Conservation (phyloP, 2,329 filamentous ascomycete genomes). For the Fusarium nelsonii region DNA sequence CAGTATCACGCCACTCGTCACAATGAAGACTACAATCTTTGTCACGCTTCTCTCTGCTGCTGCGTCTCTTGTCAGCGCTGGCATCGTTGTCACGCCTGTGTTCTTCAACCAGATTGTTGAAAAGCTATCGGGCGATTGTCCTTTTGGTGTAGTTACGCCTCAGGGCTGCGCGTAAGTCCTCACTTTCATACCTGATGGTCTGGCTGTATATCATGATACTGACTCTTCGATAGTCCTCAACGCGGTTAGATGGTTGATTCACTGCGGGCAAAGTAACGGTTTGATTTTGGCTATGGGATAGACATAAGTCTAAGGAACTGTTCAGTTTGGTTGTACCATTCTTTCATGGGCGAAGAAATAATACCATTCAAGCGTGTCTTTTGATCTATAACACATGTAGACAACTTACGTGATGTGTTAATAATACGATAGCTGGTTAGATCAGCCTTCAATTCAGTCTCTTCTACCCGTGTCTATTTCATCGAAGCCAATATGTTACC, state of each 20-base stretch:
- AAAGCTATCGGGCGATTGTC: slow-evolving; percentile 63
- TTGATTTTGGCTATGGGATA: not conserved
- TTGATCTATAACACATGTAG: not conserved
- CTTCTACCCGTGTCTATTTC: not conserved
- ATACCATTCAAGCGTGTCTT: not conserved
- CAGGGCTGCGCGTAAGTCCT: slow-evolving; percentile 68
- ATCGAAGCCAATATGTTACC: not conserved
- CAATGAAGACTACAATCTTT: slow-evolving; percentile 50
- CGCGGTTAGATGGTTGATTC: slow-evolving; percentile 26
- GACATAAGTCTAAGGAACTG: not conserved
- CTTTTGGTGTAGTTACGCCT: slow-evolving; percentile 67
- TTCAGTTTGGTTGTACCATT: slow-evolving; percentile 1
- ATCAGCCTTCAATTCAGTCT: not conserved
- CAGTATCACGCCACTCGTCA: slow-evolving; percentile 27
- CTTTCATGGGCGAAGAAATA: not conserved
- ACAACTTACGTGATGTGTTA: not conserved
- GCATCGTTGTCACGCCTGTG: slow-evolving; percentile 68
- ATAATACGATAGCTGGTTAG: not conserved
- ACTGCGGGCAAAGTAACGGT: not conserved
- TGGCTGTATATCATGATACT: not conserved
- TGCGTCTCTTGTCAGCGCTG: slow-evolving; percentile 63
- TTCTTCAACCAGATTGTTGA: slow-evolving; percentile 64
- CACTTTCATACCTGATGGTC: not conserved
- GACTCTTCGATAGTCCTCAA: slow-evolving; percentile 29
- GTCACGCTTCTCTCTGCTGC: slow-evolving; percentile 58